phyloP scores from a whole-genome alignment of 768 basidiomycete species.

The Lactarius tabidus region DNA sequence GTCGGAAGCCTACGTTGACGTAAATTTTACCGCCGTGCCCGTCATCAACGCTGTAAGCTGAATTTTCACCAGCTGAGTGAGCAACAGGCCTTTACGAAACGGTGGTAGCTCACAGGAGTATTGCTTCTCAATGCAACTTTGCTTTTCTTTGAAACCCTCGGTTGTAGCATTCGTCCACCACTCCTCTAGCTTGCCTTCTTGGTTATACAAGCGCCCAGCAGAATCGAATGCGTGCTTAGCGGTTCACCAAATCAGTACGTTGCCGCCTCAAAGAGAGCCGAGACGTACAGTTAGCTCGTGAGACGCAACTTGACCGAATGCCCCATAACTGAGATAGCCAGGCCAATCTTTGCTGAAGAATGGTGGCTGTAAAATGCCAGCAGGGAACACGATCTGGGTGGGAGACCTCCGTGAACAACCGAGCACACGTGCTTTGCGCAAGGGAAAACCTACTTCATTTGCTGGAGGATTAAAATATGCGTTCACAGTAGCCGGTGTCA shows the following conservation, averaged over 20 bases:
- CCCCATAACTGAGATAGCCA: slow-evolving; percentile 82
- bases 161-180: slow-evolving; percentile 95
- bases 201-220: slow-evolving; percentile 85
- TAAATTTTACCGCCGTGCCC: slow-evolving; percentile 79
- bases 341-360: slow-evolving; percentile 90
- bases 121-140: slow-evolving; percentile 88
- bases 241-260: neutral
- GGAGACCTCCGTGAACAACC: slow-evolving; percentile 1
- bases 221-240: slow-evolving; percentile 85
- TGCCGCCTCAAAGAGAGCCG: neutral
- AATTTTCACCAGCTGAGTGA: neutral
- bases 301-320: slow-evolving; percentile 88
- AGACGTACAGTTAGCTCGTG: slow-evolving; percentile 81
- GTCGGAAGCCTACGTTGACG: slow-evolving; percentile 65
- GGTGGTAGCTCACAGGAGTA: slow-evolving; percentile 58
- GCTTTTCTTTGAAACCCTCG: slow-evolving; percentile 73
- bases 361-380: slow-evolving; percentile 89
- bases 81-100: neutral
- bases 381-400: slow-evolving; percentile 90
- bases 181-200: slow-evolving; percentile 77
- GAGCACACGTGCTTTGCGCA: neutral
- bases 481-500: slow-evolving; percentile 82
- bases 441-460: slow-evolving; percentile 59
- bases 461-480: slow-evolving; percentile 86
- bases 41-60: slow-evolving; percentile 80